Evolutionary conservation across 2,329 filamentous ascomycete genomes (phyloP), one percentile per base, ranked within the genome.

Genomic region (Colletotrichum sp.): DNA sequence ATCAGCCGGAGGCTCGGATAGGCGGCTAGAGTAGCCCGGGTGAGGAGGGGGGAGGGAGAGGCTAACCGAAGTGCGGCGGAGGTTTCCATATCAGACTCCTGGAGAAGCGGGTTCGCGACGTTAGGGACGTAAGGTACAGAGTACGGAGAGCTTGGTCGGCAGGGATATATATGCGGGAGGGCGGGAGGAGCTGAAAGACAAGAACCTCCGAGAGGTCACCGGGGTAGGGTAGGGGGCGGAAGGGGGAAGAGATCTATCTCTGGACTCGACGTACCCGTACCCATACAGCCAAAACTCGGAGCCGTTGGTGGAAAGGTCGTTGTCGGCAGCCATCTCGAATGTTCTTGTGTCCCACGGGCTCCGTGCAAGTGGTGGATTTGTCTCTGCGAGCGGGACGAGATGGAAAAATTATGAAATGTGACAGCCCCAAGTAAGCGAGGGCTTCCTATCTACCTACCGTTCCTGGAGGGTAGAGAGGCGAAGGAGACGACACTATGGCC

Each of bases 51-150:
- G 24, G 18, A 21, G 39, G 48, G 32, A 43, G 39, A 52, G 68
- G 48, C 61, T 78, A 93, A 98, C 96, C 96, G 83, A 94, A 98
- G 83, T 98, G 95, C 79, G 97, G 97, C 77, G 97, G 97, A 72
- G 97, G 96, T 85, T 99, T 99, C 96, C 96, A 99, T 81, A 99
- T 98, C 83, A 99, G 87, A 84, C 96, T 98, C 86, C 96, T 87
- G 52, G 36, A 71, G 61, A 59, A 74, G 34, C 36, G 55, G 65
- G 60, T 70, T 67, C 26, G 30, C 64, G 48, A 68, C 55, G 52
- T 68, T 60, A 71, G 55, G 55, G 52, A 74, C 67, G 48, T n/a
- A 18, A 60, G 30, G 28, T 21, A 36, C 28, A 34, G 59, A 60
- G 48, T 67, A 26, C 32, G 39, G n/a, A 68, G 60, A 60, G 66